phyloP scores from a whole-genome alignment of 441 rosid species.

The Gossypium gossypioides region DNA sequence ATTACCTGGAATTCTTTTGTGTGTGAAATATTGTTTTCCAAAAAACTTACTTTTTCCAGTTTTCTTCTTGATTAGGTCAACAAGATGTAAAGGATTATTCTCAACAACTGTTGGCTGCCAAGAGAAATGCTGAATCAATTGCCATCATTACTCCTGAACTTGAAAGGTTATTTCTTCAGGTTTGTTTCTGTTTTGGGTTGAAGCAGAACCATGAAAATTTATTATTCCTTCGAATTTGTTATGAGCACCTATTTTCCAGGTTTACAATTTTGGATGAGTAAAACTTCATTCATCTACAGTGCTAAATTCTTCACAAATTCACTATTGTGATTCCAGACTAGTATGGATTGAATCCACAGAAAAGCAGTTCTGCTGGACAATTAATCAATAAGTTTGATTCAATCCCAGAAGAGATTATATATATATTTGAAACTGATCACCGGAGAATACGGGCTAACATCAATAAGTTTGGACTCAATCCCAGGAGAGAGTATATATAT shows the following conservation, averaged over 20 bases:
- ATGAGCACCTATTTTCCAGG: neutral
- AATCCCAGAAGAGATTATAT: neutral
- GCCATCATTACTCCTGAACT: slow-evolving; percentile 73
- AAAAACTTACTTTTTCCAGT: slow-evolving; percentile 1
- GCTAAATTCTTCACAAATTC: slow-evolving; percentile 6
- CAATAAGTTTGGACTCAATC: neutral
- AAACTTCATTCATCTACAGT: neutral
- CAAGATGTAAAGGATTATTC: slow-evolving; percentile 50
- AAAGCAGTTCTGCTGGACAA: neutral
- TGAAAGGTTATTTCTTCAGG: slow-evolving; percentile 67
- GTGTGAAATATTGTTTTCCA: neutral
- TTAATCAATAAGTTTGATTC: neutral
- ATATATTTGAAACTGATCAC: neutral
- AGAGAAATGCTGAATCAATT: slow-evolving; percentile 72
- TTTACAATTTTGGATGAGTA: neutral
- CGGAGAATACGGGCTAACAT: neutral
- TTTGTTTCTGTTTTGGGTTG: slow-evolving; percentile 17
- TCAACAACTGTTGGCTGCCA: slow-evolving; percentile 54
- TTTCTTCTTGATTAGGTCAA: slow-evolving; percentile 36
- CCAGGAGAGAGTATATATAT: neutral
- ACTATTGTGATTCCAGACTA: neutral
- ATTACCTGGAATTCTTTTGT: neutral
- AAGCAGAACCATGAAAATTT: neutral
- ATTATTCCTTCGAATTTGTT: neutral
- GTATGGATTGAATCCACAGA: neutral